Conservation (phyloP, 1,284 basidiomycete genomes). For the Ustilago curta region DNA sequence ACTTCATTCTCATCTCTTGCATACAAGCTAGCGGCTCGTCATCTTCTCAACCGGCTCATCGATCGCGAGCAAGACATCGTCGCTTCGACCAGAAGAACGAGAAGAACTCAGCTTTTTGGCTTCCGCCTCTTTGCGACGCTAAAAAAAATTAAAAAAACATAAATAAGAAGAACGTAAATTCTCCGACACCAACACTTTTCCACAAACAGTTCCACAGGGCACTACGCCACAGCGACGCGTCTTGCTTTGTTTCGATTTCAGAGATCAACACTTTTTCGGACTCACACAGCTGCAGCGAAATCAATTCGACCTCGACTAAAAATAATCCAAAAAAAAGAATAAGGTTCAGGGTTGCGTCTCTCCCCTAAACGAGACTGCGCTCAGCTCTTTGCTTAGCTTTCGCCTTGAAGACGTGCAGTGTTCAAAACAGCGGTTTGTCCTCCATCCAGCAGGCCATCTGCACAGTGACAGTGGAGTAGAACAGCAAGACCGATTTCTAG, state of each 20-base stretch:
- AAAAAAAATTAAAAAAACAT: slow-evolving; percentile 1
- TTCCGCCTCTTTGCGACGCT: too few species aligned
- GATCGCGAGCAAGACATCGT: background rate
- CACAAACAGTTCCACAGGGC: background rate
- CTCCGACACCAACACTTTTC: slow-evolving; percentile 30
- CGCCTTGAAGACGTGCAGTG: background rate
- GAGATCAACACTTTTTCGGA: slow-evolving; percentile 33
- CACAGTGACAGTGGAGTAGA: slow-evolving; percentile 1
- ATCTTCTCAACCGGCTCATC: background rate
- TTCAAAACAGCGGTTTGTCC: slow-evolving; percentile 1
- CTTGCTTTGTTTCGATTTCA: slow-evolving; percentile 3
- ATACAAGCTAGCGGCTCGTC: background rate
- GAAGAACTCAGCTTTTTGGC: slow-evolving; percentile 6
- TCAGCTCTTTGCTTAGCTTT: slow-evolving; percentile 2
- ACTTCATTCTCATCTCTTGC: background rate
- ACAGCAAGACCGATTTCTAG: background rate
- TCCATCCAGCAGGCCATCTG: background rate
- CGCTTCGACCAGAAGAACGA: slow-evolving; percentile 1
- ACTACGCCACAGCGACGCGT: slow-evolving; percentile 17
- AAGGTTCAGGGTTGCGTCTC: slow-evolving; percentile 24
- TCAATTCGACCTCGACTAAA: background rate
- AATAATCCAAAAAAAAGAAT: background rate
- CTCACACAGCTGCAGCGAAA: background rate
- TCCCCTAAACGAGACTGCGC: background rate
- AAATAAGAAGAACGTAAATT: slow-evolving; percentile 3